Base-by-base conservation (phyloP, 176 grass and related monocot genomes). In the Canna indica region DNA sequence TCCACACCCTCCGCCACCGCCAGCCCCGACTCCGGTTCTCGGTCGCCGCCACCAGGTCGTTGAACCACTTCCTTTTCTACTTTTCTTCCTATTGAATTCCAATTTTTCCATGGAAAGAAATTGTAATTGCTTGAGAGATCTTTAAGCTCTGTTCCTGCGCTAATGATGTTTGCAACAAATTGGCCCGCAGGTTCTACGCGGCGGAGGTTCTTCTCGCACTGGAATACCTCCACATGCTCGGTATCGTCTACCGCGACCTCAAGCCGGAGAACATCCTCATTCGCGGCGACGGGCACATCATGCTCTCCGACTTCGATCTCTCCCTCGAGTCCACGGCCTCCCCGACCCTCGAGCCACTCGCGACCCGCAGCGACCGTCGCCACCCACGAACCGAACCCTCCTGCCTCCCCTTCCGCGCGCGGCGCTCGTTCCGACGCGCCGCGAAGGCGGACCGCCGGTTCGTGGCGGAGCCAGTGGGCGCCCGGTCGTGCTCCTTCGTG, bases 171-270 rank as follows among this genome's bases (percentile, higher is more conserved):
- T 24, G 2, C 69, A 44, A 32, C 7, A 18, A 59, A 44, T 20
- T 18, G 17, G 7, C 39, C 68, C 46, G 33, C 15, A 68, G 89
- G 82, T 99, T 99, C 79, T 99, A 93, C 77, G 89, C 86, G 32
- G 86, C 84, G 7, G 94, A 99, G 84, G 94, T 99, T 59, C 82
- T 99, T 47, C 73, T 99, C 1, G 89, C 94, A 15, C 72, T 99
- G 18, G 94, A 99, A 81, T 99, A 93, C 84, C 84, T 99, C 16
- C 94, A 99, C 86, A 83, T 99, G 94, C 85, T 99, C 82, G 94
- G 94, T 35, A 90, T 99, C 80, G 89, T 99, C 72, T 99, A 99
- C 86, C 83, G 94, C 57, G 94, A 99, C 68, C 94, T 99, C 71
- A 99, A 99, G 80, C 89, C 94, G 14, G 94, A 99, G 75, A 99